phyloP scores from a whole-genome alignment of 306 rosid genomes.

The Dryas drummondii region DNA sequence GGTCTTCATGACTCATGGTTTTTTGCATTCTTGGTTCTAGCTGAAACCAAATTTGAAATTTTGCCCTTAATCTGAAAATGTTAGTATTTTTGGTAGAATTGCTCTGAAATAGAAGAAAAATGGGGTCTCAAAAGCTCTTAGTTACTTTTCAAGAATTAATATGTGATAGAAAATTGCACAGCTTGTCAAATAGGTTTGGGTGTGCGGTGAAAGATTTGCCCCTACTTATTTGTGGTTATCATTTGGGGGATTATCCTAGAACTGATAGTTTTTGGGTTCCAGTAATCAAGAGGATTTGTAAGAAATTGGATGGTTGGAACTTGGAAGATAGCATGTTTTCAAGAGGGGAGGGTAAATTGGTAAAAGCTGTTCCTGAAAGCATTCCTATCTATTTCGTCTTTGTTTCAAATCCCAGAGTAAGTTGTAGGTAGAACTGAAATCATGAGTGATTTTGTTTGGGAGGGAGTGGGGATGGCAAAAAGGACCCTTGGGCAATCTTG shows the following conservation, averaged over 20 bases:
- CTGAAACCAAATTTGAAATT: neutral
- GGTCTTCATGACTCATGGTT: neutral
- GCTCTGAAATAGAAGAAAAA: neutral
- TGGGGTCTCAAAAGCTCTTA: neutral
- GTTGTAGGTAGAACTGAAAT: too few relatives aligned
- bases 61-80: neutral
- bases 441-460: too few relatives aligned
- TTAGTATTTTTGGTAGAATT: neutral
- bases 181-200: neutral
- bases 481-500: too few relatives aligned
- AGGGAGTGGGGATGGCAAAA: too few relatives aligned
- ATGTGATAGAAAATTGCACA: neutral
- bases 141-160: neutral
- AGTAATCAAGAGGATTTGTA: too few relatives aligned
- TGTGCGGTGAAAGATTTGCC: neutral
- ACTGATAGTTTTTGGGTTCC: neutral
- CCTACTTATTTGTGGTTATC: neutral
- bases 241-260: neutral
- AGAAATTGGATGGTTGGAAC: too few relatives aligned
- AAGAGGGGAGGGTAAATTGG: too few relatives aligned
- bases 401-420: too few relatives aligned
- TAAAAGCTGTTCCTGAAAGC: too few relatives aligned
- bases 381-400: too few relatives aligned
- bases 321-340: too few relatives aligned
- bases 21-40: neutral